phyloP scores from a whole-genome alignment of 2,329 filamentous ascomycete genomes.

The Talaromyces amestolkiae region DNA sequence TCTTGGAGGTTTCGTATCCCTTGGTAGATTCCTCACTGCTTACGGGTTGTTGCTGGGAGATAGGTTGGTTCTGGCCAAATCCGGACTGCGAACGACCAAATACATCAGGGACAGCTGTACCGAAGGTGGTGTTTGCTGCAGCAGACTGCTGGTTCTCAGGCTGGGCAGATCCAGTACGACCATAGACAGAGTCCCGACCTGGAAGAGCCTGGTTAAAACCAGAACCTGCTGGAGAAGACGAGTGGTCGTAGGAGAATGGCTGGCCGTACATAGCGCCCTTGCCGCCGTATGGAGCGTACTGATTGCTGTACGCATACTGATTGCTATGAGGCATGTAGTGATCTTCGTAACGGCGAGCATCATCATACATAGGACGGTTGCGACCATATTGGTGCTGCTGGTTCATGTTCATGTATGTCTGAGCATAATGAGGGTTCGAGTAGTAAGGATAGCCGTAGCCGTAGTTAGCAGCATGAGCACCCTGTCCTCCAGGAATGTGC shows the following conservation, averaged over 20 bases:
- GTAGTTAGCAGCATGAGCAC: constrained; percentile 54
- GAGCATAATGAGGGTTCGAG: constrained; percentile 58
- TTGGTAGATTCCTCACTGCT: constrained; percentile 55
- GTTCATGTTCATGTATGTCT: constrained; percentile 59
- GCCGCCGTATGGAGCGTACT: constrained; percentile 49
- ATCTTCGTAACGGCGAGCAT: constrained; percentile 50
- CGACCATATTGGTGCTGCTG: constrained; percentile 47
- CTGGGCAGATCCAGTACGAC: constrained; percentile 57
- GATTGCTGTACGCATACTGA: constrained; percentile 56
- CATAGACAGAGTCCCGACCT: constrained; percentile 58
- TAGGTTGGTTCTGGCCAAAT: constrained; percentile 56
- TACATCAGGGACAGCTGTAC: constrained; percentile 55
- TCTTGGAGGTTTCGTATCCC: constrained; percentile 57
- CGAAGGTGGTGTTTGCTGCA: constrained; percentile 50
- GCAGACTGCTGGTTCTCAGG: constrained; percentile 53
- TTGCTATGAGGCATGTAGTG: constrained; percentile 46
- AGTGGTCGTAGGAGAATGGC: constrained; percentile 65
- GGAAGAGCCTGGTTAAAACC: constrained; percentile 46
- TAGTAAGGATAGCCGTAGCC: constrained; percentile 62
- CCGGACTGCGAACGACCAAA: constrained; percentile 59
- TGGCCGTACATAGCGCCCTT: constrained; percentile 63
- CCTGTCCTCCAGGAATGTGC: constrained; percentile 52
- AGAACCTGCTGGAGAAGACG: constrained; percentile 62
- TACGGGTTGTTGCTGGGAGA: constrained; percentile 49
- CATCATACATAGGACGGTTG: constrained; percentile 51